Conservation (phyloP, 2,329 filamentous ascomycete species). For the Gremmenia infestans region DNA sequence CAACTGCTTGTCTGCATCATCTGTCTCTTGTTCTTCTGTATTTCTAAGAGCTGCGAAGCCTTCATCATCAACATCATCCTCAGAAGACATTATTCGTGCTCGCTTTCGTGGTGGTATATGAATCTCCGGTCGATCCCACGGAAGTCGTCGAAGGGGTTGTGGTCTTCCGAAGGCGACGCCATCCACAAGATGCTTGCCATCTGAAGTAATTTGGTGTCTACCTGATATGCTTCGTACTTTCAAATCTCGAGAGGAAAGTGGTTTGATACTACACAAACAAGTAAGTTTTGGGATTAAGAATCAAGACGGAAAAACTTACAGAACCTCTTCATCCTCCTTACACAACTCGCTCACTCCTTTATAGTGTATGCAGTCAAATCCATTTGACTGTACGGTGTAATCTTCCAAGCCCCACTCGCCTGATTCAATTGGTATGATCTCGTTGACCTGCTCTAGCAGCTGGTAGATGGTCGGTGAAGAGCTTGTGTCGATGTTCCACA, state of each 20-base stretch:
- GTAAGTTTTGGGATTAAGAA: not conserved
- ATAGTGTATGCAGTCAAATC: conserved; percentile 86
- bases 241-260: conserved; percentile 70
- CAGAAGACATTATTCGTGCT: conserved; percentile 44
- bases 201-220: conserved; percentile 71
- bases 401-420: conserved; percentile 78
- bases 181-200: conserved; percentile 78
- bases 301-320: conserved; percentile 49
- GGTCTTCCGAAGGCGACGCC: conserved; percentile 74
- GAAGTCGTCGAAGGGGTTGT: conserved; percentile 53
- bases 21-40: conserved; percentile 27
- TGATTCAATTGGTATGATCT: conserved; percentile 75
- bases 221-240: conserved; percentile 68
- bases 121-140: conserved; percentile 59
- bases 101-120: conserved; percentile 71
- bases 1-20: conserved; percentile 26
- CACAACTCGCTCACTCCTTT: conserved; percentile 64
- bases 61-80: conserved; percentile 36
- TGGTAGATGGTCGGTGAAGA: conserved; percentile 61
- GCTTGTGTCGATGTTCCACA: conserved; percentile 61
- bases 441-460: conserved; percentile 73
- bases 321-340: conserved; percentile 77
- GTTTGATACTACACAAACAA: conserved; percentile 60
- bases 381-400: conserved; percentile 72
- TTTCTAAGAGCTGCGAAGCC: conserved; percentile 20